Percentiles rank a stretch among this genome's conserved stretches.
These are phyloP conservation scores for Pythium volutum DNA, from an alignment of 352 stramenopile genomes.

Conservation along the genomic window DNA sequence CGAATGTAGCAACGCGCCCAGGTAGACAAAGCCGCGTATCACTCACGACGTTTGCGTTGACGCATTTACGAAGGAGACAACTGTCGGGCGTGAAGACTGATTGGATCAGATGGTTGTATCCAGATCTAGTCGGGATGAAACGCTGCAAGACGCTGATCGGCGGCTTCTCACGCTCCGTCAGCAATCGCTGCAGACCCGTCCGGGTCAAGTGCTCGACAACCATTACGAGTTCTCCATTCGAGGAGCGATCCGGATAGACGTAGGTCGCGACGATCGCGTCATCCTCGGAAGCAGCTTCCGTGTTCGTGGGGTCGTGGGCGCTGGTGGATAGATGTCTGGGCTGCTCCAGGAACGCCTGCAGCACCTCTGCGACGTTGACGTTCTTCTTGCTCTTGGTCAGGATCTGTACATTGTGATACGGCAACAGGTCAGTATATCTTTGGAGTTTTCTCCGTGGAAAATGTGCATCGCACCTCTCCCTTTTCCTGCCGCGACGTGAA, in stretches of 20 bases:
- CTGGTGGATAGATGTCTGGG: slow-evolving; percentile 22
- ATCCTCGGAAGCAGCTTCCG: slow-evolving; percentile 17
- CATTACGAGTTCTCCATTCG: slow-evolving; percentile 38
- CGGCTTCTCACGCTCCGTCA: slow-evolving; percentile 52
- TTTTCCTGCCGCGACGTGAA: slow-evolving; percentile 73
- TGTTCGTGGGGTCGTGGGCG: not conserved
- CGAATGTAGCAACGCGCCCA: slow-evolving; percentile 62
- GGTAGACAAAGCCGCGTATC: slow-evolving; percentile 34
- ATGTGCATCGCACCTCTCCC: slow-evolving; percentile 37
- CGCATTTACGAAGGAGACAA: slow-evolving; percentile 55
- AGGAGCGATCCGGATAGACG: slow-evolving; percentile 46
- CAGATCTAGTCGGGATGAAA: slow-evolving; percentile 63
- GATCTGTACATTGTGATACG: slow-evolving; percentile 30
- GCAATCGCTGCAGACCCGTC: slow-evolving; percentile 37
- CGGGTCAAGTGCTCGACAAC: slow-evolving; percentile 59
- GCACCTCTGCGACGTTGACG: slow-evolving; percentile 37
- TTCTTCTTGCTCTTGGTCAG: slow-evolving; percentile 64
- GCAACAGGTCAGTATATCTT: not conserved
- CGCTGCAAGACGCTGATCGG: slow-evolving; percentile 56
- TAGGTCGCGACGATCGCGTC: slow-evolving; percentile 53
- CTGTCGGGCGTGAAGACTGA: slow-evolving; percentile 61
- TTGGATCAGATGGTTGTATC: slow-evolving; percentile 69
- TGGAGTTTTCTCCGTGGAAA: not conserved
- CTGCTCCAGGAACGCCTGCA: slow-evolving; percentile 45
- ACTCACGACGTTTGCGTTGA: slow-evolving; percentile 49